Conservation (phyloP, 257 asterid species). For the Fraxinus quadrangulata region DNA sequence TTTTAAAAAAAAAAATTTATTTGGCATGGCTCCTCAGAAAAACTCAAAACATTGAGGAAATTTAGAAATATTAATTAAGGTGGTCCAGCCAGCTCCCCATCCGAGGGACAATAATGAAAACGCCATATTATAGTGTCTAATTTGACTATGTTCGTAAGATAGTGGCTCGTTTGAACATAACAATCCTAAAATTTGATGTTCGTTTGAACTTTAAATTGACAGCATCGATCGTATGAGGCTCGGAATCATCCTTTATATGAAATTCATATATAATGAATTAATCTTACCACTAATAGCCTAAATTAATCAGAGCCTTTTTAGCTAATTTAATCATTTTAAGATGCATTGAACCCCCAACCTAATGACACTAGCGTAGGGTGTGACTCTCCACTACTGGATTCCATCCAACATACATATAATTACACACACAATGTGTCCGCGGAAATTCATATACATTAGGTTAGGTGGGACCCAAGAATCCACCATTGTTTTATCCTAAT, state of each 20-base stretch:
- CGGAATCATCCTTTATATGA: slow-evolving; percentile 21
- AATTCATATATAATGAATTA: slow-evolving; percentile 24
- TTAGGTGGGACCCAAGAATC: background rate
- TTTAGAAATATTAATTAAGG: background rate
- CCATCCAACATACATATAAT: background rate
- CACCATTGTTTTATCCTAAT: slow-evolving; percentile 26
- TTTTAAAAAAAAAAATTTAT: too few relatives aligned
- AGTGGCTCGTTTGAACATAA: too few relatives aligned
- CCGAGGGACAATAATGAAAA: background rate
- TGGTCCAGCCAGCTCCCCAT: slow-evolving; percentile 12
- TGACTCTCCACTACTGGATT: slow-evolving; percentile 13
- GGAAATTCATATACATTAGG: background rate
- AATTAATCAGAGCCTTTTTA: slow-evolving; percentile 18
- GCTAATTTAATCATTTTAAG: slow-evolving; percentile 27
- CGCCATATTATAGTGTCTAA: background rate
- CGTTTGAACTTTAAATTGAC: background rate
- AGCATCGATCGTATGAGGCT: too few relatives aligned
- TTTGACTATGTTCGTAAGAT: too few relatives aligned
- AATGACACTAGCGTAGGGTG: slow-evolving; percentile 36
- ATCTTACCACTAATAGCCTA: slow-evolving; percentile 12
- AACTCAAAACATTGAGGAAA: background rate
- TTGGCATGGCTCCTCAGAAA: background rate
- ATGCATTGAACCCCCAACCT: slow-evolving; percentile 82
- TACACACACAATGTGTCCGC: background rate
- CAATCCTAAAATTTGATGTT: too few relatives aligned